Percentiles rank a stretch among this genome's conserved stretches.
phyloP scores from a whole-genome alignment of 2,329 filamentous ascomycete genomes.

The Penicillium sp. region DNA sequence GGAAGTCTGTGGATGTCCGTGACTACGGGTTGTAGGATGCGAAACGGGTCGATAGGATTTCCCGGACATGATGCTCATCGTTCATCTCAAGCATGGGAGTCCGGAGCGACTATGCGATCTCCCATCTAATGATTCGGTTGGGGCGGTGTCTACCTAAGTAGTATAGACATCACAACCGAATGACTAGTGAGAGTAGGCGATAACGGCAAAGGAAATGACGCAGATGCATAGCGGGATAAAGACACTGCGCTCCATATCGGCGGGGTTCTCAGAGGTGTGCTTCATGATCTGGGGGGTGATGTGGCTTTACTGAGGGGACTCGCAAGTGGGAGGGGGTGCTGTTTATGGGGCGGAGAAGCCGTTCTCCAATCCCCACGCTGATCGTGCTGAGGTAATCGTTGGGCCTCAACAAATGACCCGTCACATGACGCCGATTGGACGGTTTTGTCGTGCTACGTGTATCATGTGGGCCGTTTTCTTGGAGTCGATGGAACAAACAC shows the following conservation, averaged over 20 bases:
- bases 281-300: conserved; percentile 11
- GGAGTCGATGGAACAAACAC: not conserved
- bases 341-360: conserved; percentile 3
- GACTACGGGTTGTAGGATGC: not conserved
- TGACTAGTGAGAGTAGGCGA: conserved; percentile 34
- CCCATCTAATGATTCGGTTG: not conserved
- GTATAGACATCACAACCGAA: conserved; percentile 2
- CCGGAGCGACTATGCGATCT: not conserved
- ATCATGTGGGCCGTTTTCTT: not conserved
- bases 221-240: conserved; percentile 39
- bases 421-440: conserved; percentile 2
- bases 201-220: conserved; percentile 38
- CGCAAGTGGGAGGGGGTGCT: not conserved
- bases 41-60: not conserved
- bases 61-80: not conserved
- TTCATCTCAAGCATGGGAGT: not conserved
- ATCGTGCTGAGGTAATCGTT: conserved; percentile 10
- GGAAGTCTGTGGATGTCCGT: not conserved
- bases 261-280: conserved; percentile 9
- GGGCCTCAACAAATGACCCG: conserved; percentile 13
- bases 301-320: not conserved
- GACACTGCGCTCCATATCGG: conserved; percentile 35
- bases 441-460: not conserved
- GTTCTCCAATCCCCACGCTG: not conserved
- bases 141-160: not conserved